Evolutionary conservation across 2,329 filamentous ascomycete species (phyloP).

Genomic region (Aureobasidium musti): DNA sequence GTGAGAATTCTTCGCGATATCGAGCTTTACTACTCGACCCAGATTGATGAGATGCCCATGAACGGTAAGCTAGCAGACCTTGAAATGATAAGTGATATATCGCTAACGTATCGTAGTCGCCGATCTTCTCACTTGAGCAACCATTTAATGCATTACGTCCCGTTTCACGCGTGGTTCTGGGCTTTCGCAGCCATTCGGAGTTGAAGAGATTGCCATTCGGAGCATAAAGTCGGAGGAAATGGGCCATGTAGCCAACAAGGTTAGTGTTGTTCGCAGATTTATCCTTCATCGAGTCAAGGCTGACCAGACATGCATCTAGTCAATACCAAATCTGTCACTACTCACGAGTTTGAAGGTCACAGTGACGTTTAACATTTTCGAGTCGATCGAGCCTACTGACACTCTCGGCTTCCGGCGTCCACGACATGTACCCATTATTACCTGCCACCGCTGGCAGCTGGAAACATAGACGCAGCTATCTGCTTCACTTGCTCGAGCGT

Average conservation of each 20-base stretch:
- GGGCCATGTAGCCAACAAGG: constrained; percentile 32
- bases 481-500: neutral
- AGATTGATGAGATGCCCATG: constrained; percentile 99
- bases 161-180: neutral
- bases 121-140: constrained; percentile 42
- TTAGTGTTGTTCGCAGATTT: constrained; percentile 1
- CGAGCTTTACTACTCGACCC: constrained; percentile 93
- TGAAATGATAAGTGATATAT: too few species aligned
- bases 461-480: too few species aligned
- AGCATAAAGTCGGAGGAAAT: constrained; percentile 25
- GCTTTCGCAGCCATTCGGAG: neutral
- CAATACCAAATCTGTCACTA: constrained; percentile 14
- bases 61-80: constrained; percentile 52
- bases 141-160: neutral
- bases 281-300: neutral
- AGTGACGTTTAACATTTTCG: neutral
- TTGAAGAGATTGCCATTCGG: neutral
- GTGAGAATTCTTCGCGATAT: constrained; percentile 97
- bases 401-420: too few species aligned
- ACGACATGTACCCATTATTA: neutral
- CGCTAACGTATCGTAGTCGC: constrained; percentile 34
- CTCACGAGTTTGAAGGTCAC: neutral
- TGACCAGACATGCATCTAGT: constrained; percentile 7
- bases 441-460: neutral
- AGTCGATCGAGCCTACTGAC: neutral